phyloP scores from a whole-genome alignment of 345 rosid genomes.

The rapeseed (Brassica napus) region Da-Ae NC_063447.1:8622501-8623000 shows the following conservation, averaged over 20 bases:
- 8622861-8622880: slow-evolving; percentile 69
- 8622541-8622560: slow-evolving; percentile 84
- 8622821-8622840: slow-evolving; percentile 67
- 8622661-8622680: neutral
- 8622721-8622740: slow-evolving; percentile 44
- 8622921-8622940: slow-evolving; percentile 15
- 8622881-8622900: slow-evolving; percentile 47
- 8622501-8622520: slow-evolving; percentile 88
- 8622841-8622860: slow-evolving; percentile 69
- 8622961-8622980: slow-evolving; percentile 55
- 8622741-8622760: slow-evolving; percentile 73
- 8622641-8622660: neutral
- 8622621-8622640: slow-evolving; percentile 54
- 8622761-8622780: slow-evolving; percentile 48
- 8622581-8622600: slow-evolving; percentile 77
- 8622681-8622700: neutral
- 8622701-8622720: slow-evolving; percentile 64
- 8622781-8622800: neutral
- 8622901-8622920: neutral
- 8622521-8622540: slow-evolving; percentile 97
- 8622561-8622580: slow-evolving; percentile 81
- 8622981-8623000: slow-evolving; percentile 76
- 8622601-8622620: slow-evolving; percentile 94
- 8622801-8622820: neutral
- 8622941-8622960: neutral